Evolutionary conservation across 345 rosid genomes (phyloP), one percentile per base, ranked within the genome.

Genomic region (Nasturtium officinale): DNA sequence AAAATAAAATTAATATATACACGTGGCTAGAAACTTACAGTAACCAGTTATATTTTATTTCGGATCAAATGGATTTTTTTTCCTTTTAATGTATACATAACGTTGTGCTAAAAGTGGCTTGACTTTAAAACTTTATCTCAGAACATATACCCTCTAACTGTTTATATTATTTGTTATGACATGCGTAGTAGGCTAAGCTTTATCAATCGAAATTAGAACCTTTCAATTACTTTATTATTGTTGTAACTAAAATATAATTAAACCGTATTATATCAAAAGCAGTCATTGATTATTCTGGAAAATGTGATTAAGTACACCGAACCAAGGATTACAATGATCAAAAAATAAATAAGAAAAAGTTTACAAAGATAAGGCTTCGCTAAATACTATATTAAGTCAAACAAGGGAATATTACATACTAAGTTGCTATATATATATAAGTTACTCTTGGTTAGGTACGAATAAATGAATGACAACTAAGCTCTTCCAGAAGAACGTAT

Each of bases 341-440:
- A 69, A 60, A 76, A 18, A 51, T 57, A 61, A 53, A 61, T 52
- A 53, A 43, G 38, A 61, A 66, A 59, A 61, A 32, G 45, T 18
- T 38, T 46, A 48, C 38, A 77, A 63, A 63, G 80, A 77, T 77
- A 71, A 77, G 80, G 76, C 61, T 64, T 42, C 45, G 28, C 54
- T 70, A 47, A 70, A 70, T 77, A 64, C 56, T 64, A 71, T 71
- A 77, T 71, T 65, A 71, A 59, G 72, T 59, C 72, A 65, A 77
- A 47, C 40, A 71, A 48, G 37, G 53, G 71, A 71, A 69, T 61
- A 63, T 48, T 56, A 21, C 55, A 56, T 26, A 38, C 55, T 9
- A 67, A 51, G 45, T 58, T 18, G 28, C 46, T 9, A 60, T 38
- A 43, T 65, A 54, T 37, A 38, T 18, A 69, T n/a, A n/a, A 48